A percentile compares a stretch with the other conserved stretches of the same genome.
These are phyloP conservation scores for Deuterostichococcus epilithicus DNA, from an alignment of 139 green algal genomes.

Conservation along the genomic window DNA sequence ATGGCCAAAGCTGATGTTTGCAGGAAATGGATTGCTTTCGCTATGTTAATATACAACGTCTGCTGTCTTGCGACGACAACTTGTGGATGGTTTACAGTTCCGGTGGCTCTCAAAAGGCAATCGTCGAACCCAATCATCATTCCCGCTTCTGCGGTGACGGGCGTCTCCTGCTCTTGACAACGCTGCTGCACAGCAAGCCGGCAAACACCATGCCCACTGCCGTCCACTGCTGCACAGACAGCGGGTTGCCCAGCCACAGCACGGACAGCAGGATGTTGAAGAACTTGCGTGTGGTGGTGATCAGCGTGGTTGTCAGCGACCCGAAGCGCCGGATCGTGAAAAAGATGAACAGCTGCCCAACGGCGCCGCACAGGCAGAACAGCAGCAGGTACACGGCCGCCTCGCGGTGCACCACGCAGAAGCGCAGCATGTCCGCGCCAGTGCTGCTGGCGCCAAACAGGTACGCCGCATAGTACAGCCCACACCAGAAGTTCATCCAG, in stretches of 20 bases:
- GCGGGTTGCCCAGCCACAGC: conserved; percentile 62
- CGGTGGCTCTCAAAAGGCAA: too few relatives aligned
- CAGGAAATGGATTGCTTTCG: too few relatives aligned
- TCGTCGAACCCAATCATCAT: background rate
- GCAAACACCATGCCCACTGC: conserved; percentile 89
- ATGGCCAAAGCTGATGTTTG: too few relatives aligned
- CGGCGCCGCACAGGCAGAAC: conserved; percentile 90
- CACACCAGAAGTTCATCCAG: conserved; percentile 97
- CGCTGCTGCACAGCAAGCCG: conserved; percentile 69
- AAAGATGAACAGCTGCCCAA: conserved; percentile 99
- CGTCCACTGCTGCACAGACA: conserved; percentile 83
- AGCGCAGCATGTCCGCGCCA: conserved; percentile 55
- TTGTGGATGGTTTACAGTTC: too few relatives aligned
- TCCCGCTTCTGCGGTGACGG: background rate
- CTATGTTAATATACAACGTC: too few relatives aligned
- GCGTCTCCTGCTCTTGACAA: conserved; percentile 47
- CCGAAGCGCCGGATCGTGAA: conserved; percentile 91
- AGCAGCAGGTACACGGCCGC: conserved; percentile 68
- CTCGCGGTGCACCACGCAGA: conserved; percentile 71
- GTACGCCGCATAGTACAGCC: conserved; percentile 70
- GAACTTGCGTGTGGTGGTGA: conserved; percentile 99
- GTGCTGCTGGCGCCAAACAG: conserved; percentile 57
- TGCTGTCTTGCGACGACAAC: too few relatives aligned
- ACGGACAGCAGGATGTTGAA: conserved; percentile 92
- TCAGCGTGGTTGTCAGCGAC: conserved; percentile 80